Conservation (phyloP, 2,329 filamentous ascomycete genomes). For the Cercospora brassicicola region DNA sequence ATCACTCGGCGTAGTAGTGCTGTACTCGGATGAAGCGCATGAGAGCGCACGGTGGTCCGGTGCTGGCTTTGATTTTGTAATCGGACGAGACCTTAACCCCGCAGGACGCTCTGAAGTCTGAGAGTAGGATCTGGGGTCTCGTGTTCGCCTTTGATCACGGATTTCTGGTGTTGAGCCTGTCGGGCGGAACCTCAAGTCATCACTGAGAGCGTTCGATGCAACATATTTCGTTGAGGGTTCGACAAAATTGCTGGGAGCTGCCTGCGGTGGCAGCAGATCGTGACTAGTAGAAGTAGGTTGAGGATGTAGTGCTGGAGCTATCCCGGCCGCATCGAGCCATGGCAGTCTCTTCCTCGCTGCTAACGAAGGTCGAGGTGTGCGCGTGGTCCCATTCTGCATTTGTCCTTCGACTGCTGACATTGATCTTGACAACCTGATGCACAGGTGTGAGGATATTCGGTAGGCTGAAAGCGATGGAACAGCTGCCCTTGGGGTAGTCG, state of each 20-base stretch:
- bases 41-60: not conserved
- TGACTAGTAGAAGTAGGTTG: not conserved
- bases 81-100: not conserved
- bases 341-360: constrained; percentile 31
- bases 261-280: not conserved
- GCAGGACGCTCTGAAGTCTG: constrained; percentile 15
- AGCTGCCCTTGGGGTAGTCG: not conserved
- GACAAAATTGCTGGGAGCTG: not conserved
- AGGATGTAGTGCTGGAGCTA: not conserved
- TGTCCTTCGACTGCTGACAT: not conserved
- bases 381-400: not conserved
- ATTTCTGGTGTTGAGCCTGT: constrained; percentile 27
- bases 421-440: not conserved
- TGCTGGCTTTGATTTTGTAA: constrained; percentile 4
- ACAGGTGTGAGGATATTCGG: not conserved
- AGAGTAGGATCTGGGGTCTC: constrained; percentile 11
- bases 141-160: constrained; percentile 1
- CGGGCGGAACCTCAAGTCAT: constrained; percentile 26
- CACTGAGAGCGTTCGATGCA: not conserved
- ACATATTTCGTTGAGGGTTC: not conserved
- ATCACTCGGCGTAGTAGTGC: constrained; percentile 21
- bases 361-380: not conserved
- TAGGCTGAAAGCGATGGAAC: not conserved
- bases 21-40: constrained; percentile 34
- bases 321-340: constrained; percentile 9